These are phyloP conservation scores for Lentinus tigrinus DNA, from an alignment of 768 basidiomycete genomes.

Conservation along the genomic window DNA sequence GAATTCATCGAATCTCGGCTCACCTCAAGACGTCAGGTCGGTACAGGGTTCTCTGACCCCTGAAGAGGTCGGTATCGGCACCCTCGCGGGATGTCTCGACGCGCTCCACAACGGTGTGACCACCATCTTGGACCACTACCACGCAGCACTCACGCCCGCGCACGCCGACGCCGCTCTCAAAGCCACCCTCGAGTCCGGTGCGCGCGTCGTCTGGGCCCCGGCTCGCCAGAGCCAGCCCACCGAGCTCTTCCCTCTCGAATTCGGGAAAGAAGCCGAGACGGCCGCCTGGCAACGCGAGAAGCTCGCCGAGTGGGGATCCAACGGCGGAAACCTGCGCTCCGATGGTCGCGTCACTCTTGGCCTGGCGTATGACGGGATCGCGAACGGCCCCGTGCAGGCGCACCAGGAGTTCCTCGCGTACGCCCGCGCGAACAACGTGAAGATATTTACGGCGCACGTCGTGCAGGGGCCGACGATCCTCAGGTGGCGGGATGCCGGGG, in stretches of 20 bases:
- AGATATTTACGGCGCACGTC: slow-evolving; percentile 28
- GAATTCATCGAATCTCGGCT: no score
- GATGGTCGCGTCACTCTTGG: slow-evolving; percentile 31
- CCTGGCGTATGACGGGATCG: slow-evolving; percentile 27
- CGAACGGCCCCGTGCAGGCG: slow-evolving; percentile 3
- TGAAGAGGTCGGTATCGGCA: slow-evolving; percentile 29
- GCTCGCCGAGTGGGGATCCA: slow-evolving; percentile 22
- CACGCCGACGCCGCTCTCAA: slow-evolving; percentile 25
- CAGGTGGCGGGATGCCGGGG: slow-evolving; percentile 24
- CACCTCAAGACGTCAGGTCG: slow-evolving; percentile 11
- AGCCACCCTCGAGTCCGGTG: slow-evolving; percentile 28
- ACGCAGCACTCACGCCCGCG: slow-evolving; percentile 24
- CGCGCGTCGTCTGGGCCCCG: slow-evolving; percentile 28
- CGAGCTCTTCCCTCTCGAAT: slow-evolving; percentile 21
- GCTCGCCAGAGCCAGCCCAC: slow-evolving; percentile 26
- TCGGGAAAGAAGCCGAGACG: slow-evolving; percentile 21
- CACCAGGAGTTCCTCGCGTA: slow-evolving; percentile 23
- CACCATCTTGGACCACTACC: slow-evolving; percentile 33
- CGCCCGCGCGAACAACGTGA: slow-evolving; percentile 21
- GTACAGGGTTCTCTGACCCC: slow-evolving; percentile 25
- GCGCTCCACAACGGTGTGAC: slow-evolving; percentile 32
- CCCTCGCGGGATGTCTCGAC: slow-evolving; percentile 31
- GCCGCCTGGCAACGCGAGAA: slow-evolving; percentile 24
- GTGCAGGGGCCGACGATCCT: slow-evolving; percentile 24
- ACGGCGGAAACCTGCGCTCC: slow-evolving; percentile 22